phyloP scores from a whole-genome alignment of 805 yeast genomes.

The Komagataella pastoris region DNA sequence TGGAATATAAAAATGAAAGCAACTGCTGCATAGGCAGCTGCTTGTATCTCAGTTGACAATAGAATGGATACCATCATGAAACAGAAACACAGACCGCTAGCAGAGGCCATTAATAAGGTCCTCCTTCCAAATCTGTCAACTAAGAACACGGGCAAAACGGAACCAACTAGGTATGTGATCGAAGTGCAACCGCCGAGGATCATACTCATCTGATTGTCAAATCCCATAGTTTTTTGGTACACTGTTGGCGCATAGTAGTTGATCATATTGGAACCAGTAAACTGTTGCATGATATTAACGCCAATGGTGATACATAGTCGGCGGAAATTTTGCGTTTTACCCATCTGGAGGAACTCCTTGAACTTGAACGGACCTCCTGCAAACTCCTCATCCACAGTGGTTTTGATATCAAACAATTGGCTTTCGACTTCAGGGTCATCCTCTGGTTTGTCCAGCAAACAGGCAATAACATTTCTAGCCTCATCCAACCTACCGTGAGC shows the following conservation, averaged over 20 bases:
- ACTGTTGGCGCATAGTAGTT: constrained; percentile 40
- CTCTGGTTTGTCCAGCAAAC: constrained; percentile 10
- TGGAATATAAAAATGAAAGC: constrained; percentile 28
- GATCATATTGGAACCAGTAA: constrained; percentile 39
- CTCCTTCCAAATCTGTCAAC: constrained; percentile 33
- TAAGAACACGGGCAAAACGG: constrained; percentile 28
- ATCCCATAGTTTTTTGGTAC: constrained; percentile 26
- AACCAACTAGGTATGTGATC: constrained; percentile 20
- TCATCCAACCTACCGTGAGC: constrained; percentile 26
- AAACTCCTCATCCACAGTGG: background rate
- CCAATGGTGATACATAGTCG: constrained; percentile 22
- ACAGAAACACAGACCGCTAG: constrained; percentile 25
- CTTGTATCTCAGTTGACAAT: constrained; percentile 11
- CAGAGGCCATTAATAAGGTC: constrained; percentile 17
- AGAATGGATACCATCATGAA: constrained; percentile 31
- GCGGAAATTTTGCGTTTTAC: constrained; percentile 16
- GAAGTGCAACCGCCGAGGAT: constrained; percentile 28
- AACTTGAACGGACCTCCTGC: constrained; percentile 1
- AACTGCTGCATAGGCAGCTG: constrained; percentile 32
- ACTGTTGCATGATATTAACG: constrained; percentile 28
- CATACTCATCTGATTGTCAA: constrained; percentile 20
- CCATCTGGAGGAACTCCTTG: background rate
- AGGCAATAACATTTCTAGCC: constrained; percentile 21
- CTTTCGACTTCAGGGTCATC: constrained; percentile 4
- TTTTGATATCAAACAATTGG: constrained; percentile 6